Evolutionary conservation across 805 yeast genomes (phyloP).

Genomic region (Yamadazyma nakazawae): DNA sequence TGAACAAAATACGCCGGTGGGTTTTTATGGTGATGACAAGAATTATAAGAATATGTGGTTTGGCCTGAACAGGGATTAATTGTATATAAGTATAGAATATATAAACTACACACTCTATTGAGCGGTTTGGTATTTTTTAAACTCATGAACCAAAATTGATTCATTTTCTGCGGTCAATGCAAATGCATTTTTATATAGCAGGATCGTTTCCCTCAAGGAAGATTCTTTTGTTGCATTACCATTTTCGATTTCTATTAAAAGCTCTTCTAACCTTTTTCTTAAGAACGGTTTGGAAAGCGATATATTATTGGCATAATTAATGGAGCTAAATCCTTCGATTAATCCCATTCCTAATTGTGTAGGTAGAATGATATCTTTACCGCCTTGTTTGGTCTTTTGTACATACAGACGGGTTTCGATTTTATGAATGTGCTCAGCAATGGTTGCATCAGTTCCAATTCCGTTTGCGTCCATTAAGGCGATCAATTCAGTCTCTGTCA

Average conservation of each 20-base stretch:
- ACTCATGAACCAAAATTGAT: slow-evolving; percentile 20
- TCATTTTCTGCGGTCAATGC: slow-evolving; percentile 42
- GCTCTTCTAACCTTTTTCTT: slow-evolving; percentile 69
- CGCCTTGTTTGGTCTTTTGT: slow-evolving; percentile 36
- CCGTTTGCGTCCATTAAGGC: slow-evolving; percentile 95
- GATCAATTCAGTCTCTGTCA: slow-evolving; percentile 91
- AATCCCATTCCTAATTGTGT: slow-evolving; percentile 81
- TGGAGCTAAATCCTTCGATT: slow-evolving; percentile 80
- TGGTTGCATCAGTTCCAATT: slow-evolving; percentile 98
- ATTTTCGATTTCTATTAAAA: slow-evolving; percentile 62
- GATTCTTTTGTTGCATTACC: slow-evolving; percentile 53
- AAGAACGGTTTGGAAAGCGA: slow-evolving; percentile 82
- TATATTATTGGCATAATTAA: slow-evolving; percentile 58
- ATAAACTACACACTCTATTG: background rate
- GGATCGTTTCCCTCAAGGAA: slow-evolving; percentile 54
- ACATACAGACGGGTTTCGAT: slow-evolving; percentile 68
- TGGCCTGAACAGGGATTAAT: slow-evolving; percentile 27
- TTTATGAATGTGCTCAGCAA: slow-evolving; percentile 94
- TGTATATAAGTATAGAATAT: background rate
- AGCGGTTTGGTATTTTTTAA: slow-evolving; percentile 9
- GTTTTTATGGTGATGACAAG: background rate
- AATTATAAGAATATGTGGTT: slow-evolving; percentile 32
- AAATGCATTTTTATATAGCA: slow-evolving; percentile 59
- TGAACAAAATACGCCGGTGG: slow-evolving; percentile 10
- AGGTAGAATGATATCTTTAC: slow-evolving; percentile 59